These are phyloP conservation scores for Gracilaria gracilis DNA, from an alignment of 23 red algal genomes.

Conservation along the genomic window DNA sequence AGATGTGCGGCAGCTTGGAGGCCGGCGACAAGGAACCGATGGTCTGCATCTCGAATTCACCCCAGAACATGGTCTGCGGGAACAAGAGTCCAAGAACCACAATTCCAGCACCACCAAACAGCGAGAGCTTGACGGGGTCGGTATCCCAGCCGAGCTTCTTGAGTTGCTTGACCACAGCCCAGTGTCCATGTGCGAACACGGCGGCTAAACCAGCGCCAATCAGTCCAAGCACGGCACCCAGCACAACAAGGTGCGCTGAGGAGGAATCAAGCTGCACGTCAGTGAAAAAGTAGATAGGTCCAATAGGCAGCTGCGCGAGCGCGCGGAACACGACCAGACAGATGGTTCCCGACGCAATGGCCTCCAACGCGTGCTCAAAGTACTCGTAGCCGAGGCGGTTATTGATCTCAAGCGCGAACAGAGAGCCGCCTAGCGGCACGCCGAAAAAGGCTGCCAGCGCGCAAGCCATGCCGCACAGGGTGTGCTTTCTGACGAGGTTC, in stretches of 20 bases:
- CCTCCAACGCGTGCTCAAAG: conserved; percentile 89
- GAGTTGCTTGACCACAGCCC: conserved; percentile 55
- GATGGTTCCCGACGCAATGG: conserved; percentile 68
- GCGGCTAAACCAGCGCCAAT: conserved; percentile 72
- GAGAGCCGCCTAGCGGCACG: conserved; percentile 82
- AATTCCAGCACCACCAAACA: conserved; percentile 74
- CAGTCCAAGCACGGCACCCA: conserved; percentile 76
- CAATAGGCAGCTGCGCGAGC: conserved; percentile 74
- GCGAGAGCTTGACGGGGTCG: conserved; percentile 62
- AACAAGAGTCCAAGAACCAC: conserved; percentile 69
- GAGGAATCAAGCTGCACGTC: conserved; percentile 48
- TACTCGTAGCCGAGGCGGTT: conserved; percentile 90
- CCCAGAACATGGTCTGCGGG: conserved; percentile 85
- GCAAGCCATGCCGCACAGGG: conserved; percentile 90
- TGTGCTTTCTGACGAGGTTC: conserved; percentile 77
- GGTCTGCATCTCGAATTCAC: conserved; percentile 88
- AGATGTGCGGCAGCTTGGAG: conserved; percentile 66
- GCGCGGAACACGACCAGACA: conserved; percentile 84
- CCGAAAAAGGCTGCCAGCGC: conserved; percentile 92
- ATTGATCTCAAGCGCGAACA: conserved; percentile 94
- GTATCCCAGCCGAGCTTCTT: conserved; percentile 10
- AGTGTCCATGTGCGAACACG: conserved; percentile 64
- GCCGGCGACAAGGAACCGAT: conserved; percentile 72
- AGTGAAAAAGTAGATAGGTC: conserved; percentile 79
- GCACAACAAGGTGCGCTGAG: conserved; percentile 45